Evolutionary conservation across 768 basidiomycete genomes (phyloP).

Genomic region (Brasilioporus rufonigricans): DNA sequence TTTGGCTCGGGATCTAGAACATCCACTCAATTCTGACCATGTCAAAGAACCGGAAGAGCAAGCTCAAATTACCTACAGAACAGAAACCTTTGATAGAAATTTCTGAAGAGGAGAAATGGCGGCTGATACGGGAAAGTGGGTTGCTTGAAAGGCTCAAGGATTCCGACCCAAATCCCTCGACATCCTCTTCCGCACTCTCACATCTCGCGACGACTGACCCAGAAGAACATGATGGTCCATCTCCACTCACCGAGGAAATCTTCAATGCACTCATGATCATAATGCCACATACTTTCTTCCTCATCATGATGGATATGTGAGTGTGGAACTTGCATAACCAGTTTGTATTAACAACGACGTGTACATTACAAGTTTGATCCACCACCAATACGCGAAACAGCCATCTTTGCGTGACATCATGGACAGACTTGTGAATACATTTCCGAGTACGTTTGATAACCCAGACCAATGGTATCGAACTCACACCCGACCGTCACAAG

Average conservation of each 20-base stretch:
- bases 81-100: conserved; percentile 44
- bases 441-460: conserved; percentile 61
- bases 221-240: conserved; percentile 34
- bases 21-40: conserved; percentile 11
- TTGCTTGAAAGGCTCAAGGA: conserved; percentile 42
- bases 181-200: conserved; percentile 1
- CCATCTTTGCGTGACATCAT: conserved; percentile 45
- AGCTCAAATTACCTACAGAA: conserved; percentile 5
- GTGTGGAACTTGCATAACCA: conserved; percentile 26
- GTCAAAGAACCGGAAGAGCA: conserved; percentile 29
- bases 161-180: conserved; percentile 6
- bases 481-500: conserved; percentile 36
- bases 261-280: conserved; percentile 63
- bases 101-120: conserved; percentile 76
- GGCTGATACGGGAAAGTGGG: conserved; percentile 66
- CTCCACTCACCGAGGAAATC: conserved; percentile 61
- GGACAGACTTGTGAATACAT: conserved; percentile 59
- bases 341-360: not conserved
- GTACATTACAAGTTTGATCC: conserved; percentile 54
- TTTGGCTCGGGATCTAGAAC: not conserved
- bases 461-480: not conserved
- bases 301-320: conserved; percentile 85
- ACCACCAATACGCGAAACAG: conserved; percentile 73
- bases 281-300: conserved; percentile 71
- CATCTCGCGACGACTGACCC: not conserved